Base-by-base conservation (phyloP, 768 basidiomycete genomes). In the Serendipita sp. region DNA sequence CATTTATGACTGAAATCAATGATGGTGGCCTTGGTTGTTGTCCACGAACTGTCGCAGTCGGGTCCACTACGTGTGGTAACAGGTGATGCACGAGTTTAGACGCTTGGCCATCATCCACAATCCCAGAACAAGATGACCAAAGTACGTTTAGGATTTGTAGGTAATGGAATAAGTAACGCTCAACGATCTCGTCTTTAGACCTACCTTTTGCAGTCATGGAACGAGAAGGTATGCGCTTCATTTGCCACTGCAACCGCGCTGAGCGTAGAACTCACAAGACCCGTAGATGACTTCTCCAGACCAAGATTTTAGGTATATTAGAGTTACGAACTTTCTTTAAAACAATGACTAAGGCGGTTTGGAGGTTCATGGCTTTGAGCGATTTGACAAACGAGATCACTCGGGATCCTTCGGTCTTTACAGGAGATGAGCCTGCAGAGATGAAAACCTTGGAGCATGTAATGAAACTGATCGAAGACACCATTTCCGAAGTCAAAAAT, bases 401-500 rank as follows among this genome's bases (percentile, higher is more conserved):
- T 73, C 81, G 84, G 73, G 86, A 91, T 81, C 83, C 81, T 62
- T 75, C 74, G 56, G 84, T 81, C 58, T 92, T 93, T 73, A 75
- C 83, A 10, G 84, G 91, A 64, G 95, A 99, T 72, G 94, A 97
- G 72, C 70, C 78, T 3, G 82, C 86, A 36, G 96, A 99, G 78
- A 84, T 78, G 72, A 89, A 88, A 72, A 85, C 95, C 62, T 79
- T 95, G 54, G 83, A 82, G 46, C 85, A 88, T 73, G 92, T 98
- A 1, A 78, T 97, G 47, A 78, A 83, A 38, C 81, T 97, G 18
- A 86, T 97, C 3, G 88, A 90, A 71, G 96, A 99, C 76, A 88
- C 86, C 75, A 97, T 94, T 69, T 92, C 92, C 5, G 96, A 99
- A 78, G 96, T 98, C 68, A 98, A 98, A 79, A 96, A 96, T 71